phyloP scores from a whole-genome alignment of 768 basidiomycete species.

The Dioszegia crocea region DNA sequence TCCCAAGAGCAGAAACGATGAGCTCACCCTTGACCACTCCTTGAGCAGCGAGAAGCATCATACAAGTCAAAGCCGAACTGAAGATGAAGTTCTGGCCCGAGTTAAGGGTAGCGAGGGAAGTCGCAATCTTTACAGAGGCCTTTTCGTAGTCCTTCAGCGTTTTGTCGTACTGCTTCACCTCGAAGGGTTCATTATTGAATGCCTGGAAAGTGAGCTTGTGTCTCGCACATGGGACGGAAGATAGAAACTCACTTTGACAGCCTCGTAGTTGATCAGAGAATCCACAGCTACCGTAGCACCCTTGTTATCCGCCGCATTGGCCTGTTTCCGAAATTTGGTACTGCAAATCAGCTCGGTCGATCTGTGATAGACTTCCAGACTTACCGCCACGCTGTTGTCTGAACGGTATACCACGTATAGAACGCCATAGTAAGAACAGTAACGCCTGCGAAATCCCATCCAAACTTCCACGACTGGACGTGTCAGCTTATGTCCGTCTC shows the following conservation, averaged over 20 bases:
- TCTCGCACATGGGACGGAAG: not conserved
- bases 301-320: slow-evolving; percentile 93
- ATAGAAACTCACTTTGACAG: slow-evolving; percentile 71
- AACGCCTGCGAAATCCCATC: slow-evolving; percentile 92
- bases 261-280: slow-evolving; percentile 95
- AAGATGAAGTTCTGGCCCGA: slow-evolving; percentile 97
- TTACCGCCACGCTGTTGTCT: slow-evolving; percentile 93
- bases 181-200: slow-evolving; percentile 94
- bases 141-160: slow-evolving; percentile 83
- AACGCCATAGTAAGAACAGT: slow-evolving; percentile 76
- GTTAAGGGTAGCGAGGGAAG: slow-evolving; percentile 85
- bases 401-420: slow-evolving; percentile 96
- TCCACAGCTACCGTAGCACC: slow-evolving; percentile 92
- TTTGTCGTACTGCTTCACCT: slow-evolving; percentile 85
- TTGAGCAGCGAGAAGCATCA: slow-evolving; percentile 95
- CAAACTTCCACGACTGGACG: slow-evolving; percentile 86
- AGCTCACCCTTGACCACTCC: slow-evolving; percentile 79
- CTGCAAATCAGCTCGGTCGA: slow-evolving; percentile 51
- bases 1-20: not conserved
- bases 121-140: slow-evolving; percentile 88
- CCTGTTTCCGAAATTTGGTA: slow-evolving; percentile 86
- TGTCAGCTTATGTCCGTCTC: not conserved
- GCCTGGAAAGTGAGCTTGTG: slow-evolving; percentile 57
- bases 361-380: no score
- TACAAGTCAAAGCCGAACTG: slow-evolving; percentile 81